Evolutionary conservation across 2,329 filamentous ascomycete genomes (phyloP), one percentile per base, ranked within the genome.

Genomic region (Colletotrichum eleusines): DNA sequence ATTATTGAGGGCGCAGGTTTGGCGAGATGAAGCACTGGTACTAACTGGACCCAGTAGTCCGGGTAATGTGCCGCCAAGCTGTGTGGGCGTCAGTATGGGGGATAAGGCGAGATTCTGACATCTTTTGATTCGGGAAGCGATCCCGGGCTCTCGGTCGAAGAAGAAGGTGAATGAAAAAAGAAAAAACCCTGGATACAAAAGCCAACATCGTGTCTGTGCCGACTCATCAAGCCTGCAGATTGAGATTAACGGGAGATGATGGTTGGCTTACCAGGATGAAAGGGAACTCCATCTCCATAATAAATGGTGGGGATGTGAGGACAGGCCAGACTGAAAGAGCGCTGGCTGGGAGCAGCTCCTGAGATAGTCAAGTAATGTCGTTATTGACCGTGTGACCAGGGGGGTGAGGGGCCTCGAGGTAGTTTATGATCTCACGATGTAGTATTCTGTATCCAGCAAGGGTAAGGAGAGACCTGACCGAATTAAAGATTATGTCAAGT

Each of bases 21-120:
- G 69, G 69, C 69, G 69, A 71, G 66, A 71, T 71, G 69, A 71
- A 46, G 35, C 61, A 58, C 53, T 63, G 64, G 44, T 59, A 58
- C 28, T 35, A 38, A 12, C 20, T 38, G 48, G 68, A 28, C 69
- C 69, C 53, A 40, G 69, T 38, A 38, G 33, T 53, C 53, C 58
- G 58, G 65, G 46, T 63, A 38, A 8, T 35, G 28, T 53, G 44
- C n/a, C 18, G 64, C 46, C 59, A 54, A 63, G 23, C 26, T 20
- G 35, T 46, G 44, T 38, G 42, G 68, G 42, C 38, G 23, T 46
- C 23, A 20, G 44, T 46, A n/a, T 46, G 44, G 44, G 44, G 44
- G 44, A 28, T 68, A 58, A 44, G 23, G 28, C 51, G 26, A 50
- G 46, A 44, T 40, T 18, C 35, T 55, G 67, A 55, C 31, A 44